phyloP scores from a whole-genome alignment of 1,284 basidiomycete genomes.

The Fomitiporia mediterranea region DNA sequence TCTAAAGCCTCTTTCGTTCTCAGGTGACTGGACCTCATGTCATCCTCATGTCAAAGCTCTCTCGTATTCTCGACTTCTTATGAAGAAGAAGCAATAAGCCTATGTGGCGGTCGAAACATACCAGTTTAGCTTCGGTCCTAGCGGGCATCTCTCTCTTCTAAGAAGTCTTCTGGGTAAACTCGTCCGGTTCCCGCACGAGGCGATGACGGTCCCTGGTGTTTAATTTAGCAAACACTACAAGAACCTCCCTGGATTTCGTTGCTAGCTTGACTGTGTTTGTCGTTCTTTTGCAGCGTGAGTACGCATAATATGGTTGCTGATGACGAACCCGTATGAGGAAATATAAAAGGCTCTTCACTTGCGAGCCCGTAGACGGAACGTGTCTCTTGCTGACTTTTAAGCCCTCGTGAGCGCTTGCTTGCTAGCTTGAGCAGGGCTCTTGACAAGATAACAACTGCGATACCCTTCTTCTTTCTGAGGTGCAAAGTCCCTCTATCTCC shows the following conservation, averaged over 20 bases:
- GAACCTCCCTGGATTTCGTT: not conserved
- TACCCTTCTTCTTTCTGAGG: not conserved
- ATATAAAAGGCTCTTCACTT: not conserved
- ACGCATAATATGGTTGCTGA: not conserved
- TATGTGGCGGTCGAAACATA: not conserved
- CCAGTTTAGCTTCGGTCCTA: not conserved
- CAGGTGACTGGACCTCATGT: not conserved
- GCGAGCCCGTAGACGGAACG: not conserved
- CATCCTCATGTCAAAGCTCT: slow-evolving; percentile 4
- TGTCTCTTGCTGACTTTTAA: not conserved
- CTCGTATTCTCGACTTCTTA: not conserved
- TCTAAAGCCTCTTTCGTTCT: not conserved
- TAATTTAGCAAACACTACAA: not conserved
- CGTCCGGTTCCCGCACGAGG: slow-evolving; percentile 1
- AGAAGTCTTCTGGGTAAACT: not conserved
- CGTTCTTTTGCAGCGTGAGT: not conserved
- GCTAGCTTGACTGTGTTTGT: not conserved
- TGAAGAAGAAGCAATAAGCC: not conserved
- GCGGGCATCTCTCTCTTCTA: not conserved
- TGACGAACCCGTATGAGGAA: not conserved
- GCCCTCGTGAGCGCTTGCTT: not conserved
- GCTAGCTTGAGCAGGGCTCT: not conserved
- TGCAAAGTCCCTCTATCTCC: not conserved
- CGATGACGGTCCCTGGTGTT: not conserved
- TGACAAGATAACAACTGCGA: not conserved